Conservation (phyloP, 768 basidiomycete genomes). For the Termitomyces eurrhizus region DNA sequence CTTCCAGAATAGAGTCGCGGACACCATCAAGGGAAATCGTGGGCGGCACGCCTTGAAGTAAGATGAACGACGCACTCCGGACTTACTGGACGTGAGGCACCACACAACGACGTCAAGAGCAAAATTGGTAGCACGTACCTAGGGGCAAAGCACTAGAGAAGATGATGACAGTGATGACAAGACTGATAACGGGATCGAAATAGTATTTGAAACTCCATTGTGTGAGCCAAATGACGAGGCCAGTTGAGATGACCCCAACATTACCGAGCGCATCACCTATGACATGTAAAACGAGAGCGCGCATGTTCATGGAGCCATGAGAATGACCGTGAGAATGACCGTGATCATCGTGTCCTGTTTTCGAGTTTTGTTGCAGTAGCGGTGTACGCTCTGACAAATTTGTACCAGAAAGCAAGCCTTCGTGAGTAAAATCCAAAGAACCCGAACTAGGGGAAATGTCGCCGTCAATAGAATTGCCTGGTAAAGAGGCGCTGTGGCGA, state of each 20-base stretch:
- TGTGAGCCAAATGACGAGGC: slow-evolving; percentile 90
- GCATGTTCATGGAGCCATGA: slow-evolving; percentile 96
- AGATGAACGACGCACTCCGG: slow-evolving; percentile 88
- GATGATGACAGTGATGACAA: slow-evolving; percentile 94
- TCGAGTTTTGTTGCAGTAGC: slow-evolving; percentile 27
- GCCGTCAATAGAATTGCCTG: slow-evolving; percentile 19
- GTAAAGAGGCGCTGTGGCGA: slow-evolving; percentile 20
- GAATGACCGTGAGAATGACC: slow-evolving; percentile 29
- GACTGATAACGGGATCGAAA: slow-evolving; percentile 89
- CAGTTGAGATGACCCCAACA: slow-evolving; percentile 94
- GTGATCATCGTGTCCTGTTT: slow-evolving; percentile 13
- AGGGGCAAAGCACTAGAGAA: slow-evolving; percentile 94
- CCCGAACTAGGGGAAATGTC: background rate
- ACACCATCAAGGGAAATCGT: slow-evolving; percentile 90
- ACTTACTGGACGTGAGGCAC: slow-evolving; percentile 37
- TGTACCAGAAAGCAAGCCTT: slow-evolving; percentile 1
- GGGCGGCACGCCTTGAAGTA: slow-evolving; percentile 90
- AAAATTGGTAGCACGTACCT: slow-evolving; percentile 39
- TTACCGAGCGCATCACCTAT: slow-evolving; percentile 97
- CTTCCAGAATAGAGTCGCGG: slow-evolving; percentile 70
- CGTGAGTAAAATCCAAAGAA: slow-evolving; percentile 9
- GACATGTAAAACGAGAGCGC: slow-evolving; percentile 90
- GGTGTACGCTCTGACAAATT: slow-evolving; percentile 40
- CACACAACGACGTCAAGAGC: background rate
- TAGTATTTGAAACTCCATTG: slow-evolving; percentile 84